These are phyloP conservation scores for Vicia villosa DNA, from an alignment of 306 rosid species.

Conservation along the genomic window DNA sequence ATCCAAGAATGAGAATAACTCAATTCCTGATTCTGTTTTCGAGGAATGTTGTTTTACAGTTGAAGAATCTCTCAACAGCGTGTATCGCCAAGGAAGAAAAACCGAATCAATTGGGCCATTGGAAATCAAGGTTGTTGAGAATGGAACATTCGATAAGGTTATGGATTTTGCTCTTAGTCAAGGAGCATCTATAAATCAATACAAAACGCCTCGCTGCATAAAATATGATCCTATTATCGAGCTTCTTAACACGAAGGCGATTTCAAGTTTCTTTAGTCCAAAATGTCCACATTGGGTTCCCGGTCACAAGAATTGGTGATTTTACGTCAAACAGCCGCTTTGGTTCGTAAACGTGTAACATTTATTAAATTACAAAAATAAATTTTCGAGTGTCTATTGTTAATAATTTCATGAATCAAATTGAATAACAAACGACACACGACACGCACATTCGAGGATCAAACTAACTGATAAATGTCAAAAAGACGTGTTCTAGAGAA, in stretches of 20 bases:
- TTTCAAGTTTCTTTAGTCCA: conserved; percentile 50
- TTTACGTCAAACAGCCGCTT: no score
- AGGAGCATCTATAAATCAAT: conserved; percentile 71
- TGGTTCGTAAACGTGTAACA: no score
- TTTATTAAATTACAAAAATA: no score
- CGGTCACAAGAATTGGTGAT: conserved; percentile 46
- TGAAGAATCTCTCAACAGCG: conserved; percentile 54
- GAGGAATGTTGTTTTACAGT: conserved; percentile 54
- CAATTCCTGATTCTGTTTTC: conserved; percentile 47
- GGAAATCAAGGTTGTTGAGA: conserved; percentile 57
- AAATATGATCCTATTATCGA: conserved; percentile 47
- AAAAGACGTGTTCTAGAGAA: no score
- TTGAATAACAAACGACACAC: no score
- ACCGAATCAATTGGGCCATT: conserved; percentile 61
- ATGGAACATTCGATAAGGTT: conserved; percentile 60
- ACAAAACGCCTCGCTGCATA: conserved; percentile 63
- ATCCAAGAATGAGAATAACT: background rate
- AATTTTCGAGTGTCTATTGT: no score
- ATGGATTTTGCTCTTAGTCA: conserved; percentile 59
- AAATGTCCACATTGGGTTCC: conserved; percentile 59
- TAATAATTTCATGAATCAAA: no score
- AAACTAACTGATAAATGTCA: no score
- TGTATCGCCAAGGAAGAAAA: conserved; percentile 60
- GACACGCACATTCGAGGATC: no score
- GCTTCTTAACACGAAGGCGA: conserved; percentile 45